Evolutionary conservation across 2,329 filamentous ascomycete genomes (phyloP).

Genomic region (Pseudocercospora eumusae): DNA sequence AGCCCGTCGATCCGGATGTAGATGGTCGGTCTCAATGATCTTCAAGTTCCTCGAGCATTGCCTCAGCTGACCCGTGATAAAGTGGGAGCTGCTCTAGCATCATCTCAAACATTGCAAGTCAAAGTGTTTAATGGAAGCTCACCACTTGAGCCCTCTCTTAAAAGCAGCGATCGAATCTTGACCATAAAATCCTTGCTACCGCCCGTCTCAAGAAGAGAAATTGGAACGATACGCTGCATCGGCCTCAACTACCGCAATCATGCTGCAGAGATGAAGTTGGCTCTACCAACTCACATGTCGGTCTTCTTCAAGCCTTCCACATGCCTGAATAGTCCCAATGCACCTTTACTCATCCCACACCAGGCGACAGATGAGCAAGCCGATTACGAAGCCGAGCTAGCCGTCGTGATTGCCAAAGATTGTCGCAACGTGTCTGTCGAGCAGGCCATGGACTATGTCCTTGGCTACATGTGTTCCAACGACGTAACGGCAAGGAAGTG

Average conservation of each 20-base stretch:
- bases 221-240: constrained; percentile 18
- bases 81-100: neutral
- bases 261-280: constrained; percentile 14
- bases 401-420: constrained; percentile 55
- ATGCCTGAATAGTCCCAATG: constrained; percentile 13
- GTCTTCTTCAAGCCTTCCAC: constrained; percentile 22
- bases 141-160: neutral
- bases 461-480: constrained; percentile 12
- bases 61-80: neutral
- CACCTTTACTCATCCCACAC: constrained; percentile 15
- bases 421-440: constrained; percentile 42
- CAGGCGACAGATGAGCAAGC: constrained; percentile 45
- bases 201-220: constrained; percentile 7
- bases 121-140: constrained; percentile 5
- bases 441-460: constrained; percentile 9
- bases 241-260: constrained; percentile 18
- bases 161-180: neutral
- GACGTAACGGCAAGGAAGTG: constrained; percentile 16
- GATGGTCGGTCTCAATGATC: constrained; percentile 1
- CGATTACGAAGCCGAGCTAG: constrained; percentile 52
- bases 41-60: neutral
- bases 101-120: constrained; percentile 9
- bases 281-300: constrained; percentile 16
- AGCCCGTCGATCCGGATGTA: constrained; percentile 10
- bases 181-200: constrained; percentile 11